phyloP scores from a whole-genome alignment of 495 filamentous ascomycete species.

The Penicillium canescens region DNA sequence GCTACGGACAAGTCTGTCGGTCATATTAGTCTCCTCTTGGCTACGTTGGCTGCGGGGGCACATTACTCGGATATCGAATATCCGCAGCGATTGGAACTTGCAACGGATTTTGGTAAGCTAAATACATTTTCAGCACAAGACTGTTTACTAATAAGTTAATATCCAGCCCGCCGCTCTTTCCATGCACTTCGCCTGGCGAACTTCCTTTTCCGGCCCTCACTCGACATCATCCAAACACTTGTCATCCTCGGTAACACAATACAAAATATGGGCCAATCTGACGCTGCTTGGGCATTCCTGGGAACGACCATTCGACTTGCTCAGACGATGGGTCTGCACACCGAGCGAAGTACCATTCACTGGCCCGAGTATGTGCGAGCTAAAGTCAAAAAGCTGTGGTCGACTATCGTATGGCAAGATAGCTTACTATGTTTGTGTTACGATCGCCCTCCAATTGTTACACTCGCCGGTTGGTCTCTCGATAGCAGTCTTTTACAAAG shows the following conservation, averaged over 20 bases:
- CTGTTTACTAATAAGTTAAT: not conserved
- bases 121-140: not conserved
- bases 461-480: slow-evolving; percentile 24
- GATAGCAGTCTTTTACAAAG: slow-evolving; percentile 5
- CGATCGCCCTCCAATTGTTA: slow-evolving; percentile 34
- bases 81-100: slow-evolving; percentile 26
- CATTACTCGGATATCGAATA: slow-evolving; percentile 49
- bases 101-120: slow-evolving; percentile 33
- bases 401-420: slow-evolving; percentile 37
- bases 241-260: slow-evolving; percentile 49
- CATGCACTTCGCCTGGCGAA: slow-evolving; percentile 45
- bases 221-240: slow-evolving; percentile 43
- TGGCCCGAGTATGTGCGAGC: slow-evolving; percentile 26
- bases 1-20: slow-evolving; percentile 32
- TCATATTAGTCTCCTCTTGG: slow-evolving; percentile 45
- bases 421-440: slow-evolving; percentile 37
- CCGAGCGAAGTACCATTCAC: slow-evolving; percentile 23
- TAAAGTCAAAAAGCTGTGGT: slow-evolving; percentile 31
- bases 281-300: slow-evolving; percentile 48
- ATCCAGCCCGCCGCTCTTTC: slow-evolving; percentile 34
- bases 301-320: slow-evolving; percentile 46
- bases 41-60: slow-evolving; percentile 50
- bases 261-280: slow-evolving; percentile 49
- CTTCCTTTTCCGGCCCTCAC: slow-evolving; percentile 46
- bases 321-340: slow-evolving; percentile 46